Evolutionary conservation across 2,329 filamentous ascomycete species (phyloP).

Genomic region (Aspergillus calidoustus): DNA sequence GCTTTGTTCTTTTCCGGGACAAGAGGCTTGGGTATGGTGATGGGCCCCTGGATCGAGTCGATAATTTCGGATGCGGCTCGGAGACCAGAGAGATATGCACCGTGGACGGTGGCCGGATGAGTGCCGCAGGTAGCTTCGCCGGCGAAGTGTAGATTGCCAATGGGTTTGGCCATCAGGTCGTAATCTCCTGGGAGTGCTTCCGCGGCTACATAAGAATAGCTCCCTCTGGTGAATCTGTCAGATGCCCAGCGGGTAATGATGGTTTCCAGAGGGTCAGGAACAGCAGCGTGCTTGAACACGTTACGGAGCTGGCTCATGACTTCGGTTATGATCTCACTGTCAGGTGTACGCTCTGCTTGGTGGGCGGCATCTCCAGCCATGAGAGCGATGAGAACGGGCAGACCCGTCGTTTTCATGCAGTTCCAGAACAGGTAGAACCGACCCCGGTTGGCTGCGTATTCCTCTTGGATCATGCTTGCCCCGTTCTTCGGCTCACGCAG

Average conservation of each 20-base stretch:
- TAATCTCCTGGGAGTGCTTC: constrained; percentile 86
- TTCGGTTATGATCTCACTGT: constrained; percentile 77
- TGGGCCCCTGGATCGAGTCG: constrained; percentile 78
- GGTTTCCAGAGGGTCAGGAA: constrained; percentile 80
- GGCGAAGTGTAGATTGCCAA: constrained; percentile 91
- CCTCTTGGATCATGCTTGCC: constrained; percentile 74
- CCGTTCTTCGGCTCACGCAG: constrained; percentile 73
- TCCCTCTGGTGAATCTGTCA: constrained; percentile 89
- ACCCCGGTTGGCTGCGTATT: constrained; percentile 80
- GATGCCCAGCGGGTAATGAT: constrained; percentile 92
- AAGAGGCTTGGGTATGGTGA: constrained; percentile 75
- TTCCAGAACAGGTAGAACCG: constrained; percentile 99
- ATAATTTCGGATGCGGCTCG: constrained; percentile 87
- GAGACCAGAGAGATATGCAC: constrained; percentile 91
- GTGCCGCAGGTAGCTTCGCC: constrained; percentile 96
- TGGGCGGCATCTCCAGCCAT: constrained; percentile 96
- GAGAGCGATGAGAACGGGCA: constrained; percentile 84
- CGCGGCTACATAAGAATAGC: constrained; percentile 91
- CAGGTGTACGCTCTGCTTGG: constrained; percentile 77
- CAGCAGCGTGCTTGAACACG: constrained; percentile 67
- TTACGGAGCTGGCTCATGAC: constrained; percentile 77
- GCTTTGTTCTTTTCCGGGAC: constrained; percentile 65
- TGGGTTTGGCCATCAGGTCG: constrained; percentile 80
- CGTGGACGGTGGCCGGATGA: constrained; percentile 95
- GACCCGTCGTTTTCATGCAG: constrained; percentile 82